Conservation (phyloP, 306 rosid genomes). For the Quercus ilex region DNA sequence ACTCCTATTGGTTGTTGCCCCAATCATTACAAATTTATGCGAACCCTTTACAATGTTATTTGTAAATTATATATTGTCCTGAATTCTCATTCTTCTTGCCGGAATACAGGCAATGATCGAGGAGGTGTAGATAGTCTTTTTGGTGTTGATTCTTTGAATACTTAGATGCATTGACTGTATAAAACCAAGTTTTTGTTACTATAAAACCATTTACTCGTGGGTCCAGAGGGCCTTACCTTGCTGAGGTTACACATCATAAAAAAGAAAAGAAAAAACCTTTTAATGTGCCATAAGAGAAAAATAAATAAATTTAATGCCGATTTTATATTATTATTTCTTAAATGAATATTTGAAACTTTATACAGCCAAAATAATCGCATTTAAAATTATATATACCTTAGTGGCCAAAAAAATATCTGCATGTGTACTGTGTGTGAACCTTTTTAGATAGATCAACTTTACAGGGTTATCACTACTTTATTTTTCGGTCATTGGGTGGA, state of each 20-base stretch:
- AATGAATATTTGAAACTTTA: background rate
- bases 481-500: conserved; percentile 74
- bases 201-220: background rate
- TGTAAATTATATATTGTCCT: background rate
- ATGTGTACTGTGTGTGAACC: background rate
- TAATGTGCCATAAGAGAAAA: too few species aligned
- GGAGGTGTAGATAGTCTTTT: background rate
- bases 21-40: background rate
- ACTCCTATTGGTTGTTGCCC: background rate
- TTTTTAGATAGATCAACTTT: background rate
- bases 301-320: background rate
- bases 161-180: background rate
- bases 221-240: too few species aligned
- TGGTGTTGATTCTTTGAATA: background rate
- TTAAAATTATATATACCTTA: background rate
- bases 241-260: too few species aligned
- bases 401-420: background rate
- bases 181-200: background rate
- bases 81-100: background rate
- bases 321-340: background rate
- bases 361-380: background rate
- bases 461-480: background rate
- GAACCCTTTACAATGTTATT: background rate
- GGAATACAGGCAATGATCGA: background rate
- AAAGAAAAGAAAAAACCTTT: too few species aligned